Percentiles rank a stretch among this genome's conserved stretches.
phyloP scores from a whole-genome alignment of 495 filamentous ascomycete species.

The Hypoxylon lienhwacheense region DNA sequence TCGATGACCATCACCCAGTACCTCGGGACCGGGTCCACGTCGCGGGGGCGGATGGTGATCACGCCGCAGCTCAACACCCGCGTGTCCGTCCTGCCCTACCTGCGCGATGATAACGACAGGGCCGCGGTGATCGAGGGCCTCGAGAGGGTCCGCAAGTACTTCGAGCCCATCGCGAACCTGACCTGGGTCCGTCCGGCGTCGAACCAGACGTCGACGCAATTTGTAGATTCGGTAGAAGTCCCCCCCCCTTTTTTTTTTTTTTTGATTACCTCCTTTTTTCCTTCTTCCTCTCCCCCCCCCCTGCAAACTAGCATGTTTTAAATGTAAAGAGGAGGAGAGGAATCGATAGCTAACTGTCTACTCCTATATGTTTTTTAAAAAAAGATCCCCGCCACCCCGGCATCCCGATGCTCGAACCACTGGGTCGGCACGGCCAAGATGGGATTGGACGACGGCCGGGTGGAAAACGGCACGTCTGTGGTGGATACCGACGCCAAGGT shows the following conservation, averaged over 20 bases:
- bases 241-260: background rate
- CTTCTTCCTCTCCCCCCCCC: slow-evolving; percentile 9
- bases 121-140: slow-evolving; percentile 45
- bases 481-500: slow-evolving; percentile 60
- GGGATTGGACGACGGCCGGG: slow-evolving; percentile 57
- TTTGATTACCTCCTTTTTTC: background rate
- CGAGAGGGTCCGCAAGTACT: slow-evolving; percentile 54
- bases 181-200: slow-evolving; percentile 52
- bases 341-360: background rate
- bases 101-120: slow-evolving; percentile 44
- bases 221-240: slow-evolving; percentile 45
- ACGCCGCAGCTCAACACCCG: slow-evolving; percentile 49
- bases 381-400: slow-evolving; percentile 42
- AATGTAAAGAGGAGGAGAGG: background rate
- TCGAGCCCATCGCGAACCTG: slow-evolving; percentile 52
- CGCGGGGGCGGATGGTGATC: slow-evolving; percentile 56
- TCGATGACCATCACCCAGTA: slow-evolving; percentile 59
- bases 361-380: slow-evolving; percentile 1
- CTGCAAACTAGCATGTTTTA: background rate
- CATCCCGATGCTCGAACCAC: slow-evolving; percentile 45
- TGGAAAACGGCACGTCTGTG: slow-evolving; percentile 54
- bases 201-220: slow-evolving; percentile 50
- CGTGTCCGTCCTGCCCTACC: slow-evolving; percentile 48
- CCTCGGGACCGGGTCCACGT: slow-evolving; percentile 56
- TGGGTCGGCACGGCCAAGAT: slow-evolving; percentile 60